Conservation (phyloP, 1,139 yeast genomes). For the Yamadazyma membranifaciens region DNA sequence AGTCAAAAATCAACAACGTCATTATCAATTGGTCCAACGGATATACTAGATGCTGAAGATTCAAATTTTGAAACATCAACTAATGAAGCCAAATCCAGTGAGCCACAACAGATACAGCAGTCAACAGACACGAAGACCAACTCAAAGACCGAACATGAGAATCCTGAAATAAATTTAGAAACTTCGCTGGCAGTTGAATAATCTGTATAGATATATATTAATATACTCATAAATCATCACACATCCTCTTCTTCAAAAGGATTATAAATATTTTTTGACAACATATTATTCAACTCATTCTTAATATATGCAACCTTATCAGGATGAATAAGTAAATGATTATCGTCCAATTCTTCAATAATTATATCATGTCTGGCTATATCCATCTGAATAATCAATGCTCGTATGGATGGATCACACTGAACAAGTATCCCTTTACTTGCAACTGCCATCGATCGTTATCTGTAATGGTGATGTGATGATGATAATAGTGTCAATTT, state of each 20-base stretch:
- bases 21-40: neutral
- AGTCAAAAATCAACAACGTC: neutral
- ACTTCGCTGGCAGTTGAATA: neutral
- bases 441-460: slow-evolving; percentile 39
- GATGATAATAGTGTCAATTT: neutral
- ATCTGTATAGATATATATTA: neutral
- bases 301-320: slow-evolving; percentile 74
- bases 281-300: slow-evolving; percentile 66
- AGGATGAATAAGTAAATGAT: slow-evolving; percentile 79
- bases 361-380: slow-evolving; percentile 70
- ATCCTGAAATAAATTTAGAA: neutral
- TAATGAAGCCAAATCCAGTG: neutral
- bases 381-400: slow-evolving; percentile 80
- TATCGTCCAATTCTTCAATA: slow-evolving; percentile 83
- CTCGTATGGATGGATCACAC: slow-evolving; percentile 90
- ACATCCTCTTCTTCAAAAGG: slow-evolving; percentile 70
- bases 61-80: neutral
- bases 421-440: slow-evolving; percentile 46
- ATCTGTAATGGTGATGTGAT: no score
- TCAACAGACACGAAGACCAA: neutral
- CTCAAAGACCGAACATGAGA: neutral
- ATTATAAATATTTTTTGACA: slow-evolving; percentile 81
- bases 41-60: neutral
- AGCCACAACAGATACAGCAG: neutral
- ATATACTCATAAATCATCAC: neutral